phyloP scores from a whole-genome alignment of 1,284 basidiomycete genomes.

The Pseudomicrostroma phylloplanum region DNA sequence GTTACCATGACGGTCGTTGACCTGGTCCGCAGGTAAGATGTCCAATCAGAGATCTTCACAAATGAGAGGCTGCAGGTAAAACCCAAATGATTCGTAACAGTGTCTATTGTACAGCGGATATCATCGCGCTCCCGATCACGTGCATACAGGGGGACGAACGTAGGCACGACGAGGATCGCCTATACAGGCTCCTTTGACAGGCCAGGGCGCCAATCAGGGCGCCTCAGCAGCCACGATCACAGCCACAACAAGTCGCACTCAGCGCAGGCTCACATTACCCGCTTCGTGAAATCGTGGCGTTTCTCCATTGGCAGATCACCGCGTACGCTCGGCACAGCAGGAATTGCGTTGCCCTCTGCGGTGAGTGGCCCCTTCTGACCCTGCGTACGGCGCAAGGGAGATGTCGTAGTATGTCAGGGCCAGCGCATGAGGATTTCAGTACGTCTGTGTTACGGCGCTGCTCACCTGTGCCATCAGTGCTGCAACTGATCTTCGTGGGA shows the following conservation, averaged over 20 bases:
- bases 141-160: background rate
- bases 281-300: too few species aligned
- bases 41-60: background rate
- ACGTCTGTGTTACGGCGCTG: background rate
- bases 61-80: background rate
- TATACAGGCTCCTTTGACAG: background rate
- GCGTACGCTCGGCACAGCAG: too few species aligned
- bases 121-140: background rate
- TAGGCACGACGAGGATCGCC: too few species aligned
- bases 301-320: too few species aligned
- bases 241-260: background rate
- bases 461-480: background rate
- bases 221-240: background rate
- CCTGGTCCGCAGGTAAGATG: background rate
- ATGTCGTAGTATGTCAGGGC: too few species aligned
- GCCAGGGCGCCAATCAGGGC: background rate
- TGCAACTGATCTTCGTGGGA: too few species aligned
- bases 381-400: too few species aligned
- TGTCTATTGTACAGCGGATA: conserved; percentile 1
- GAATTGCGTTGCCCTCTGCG: too few species aligned
- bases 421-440: too few species aligned
- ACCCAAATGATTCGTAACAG: background rate
- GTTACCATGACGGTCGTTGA: background rate
- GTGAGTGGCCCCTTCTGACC: too few species aligned
- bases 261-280: background rate